These are phyloP conservation scores for Solanum paucissectum DNA, from an alignment of 257 asterid species.

Conservation along the genomic window DNA sequence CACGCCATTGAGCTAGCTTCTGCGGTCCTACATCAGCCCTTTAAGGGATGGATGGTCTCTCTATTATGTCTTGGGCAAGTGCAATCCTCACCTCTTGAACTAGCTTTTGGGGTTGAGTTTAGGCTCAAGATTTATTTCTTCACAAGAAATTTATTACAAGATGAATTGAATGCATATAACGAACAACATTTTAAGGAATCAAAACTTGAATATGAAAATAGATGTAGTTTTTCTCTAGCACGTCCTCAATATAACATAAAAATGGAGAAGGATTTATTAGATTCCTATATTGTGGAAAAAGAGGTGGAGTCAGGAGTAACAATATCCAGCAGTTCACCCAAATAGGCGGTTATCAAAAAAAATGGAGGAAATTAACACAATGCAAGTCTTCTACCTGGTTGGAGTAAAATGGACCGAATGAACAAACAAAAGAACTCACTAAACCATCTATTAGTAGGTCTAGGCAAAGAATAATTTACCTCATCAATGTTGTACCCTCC, in stretches of 20 bases:
- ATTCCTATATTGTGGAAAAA: neutral
- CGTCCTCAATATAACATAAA: neutral
- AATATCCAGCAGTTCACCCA: neutral
- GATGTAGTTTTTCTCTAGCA: neutral
- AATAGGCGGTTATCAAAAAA: neutral
- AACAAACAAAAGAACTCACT: neutral
- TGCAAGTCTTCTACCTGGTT: neutral
- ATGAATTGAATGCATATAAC: neutral
- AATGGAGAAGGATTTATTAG: neutral
- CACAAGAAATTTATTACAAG: neutral
- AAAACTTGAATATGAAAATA: neutral
- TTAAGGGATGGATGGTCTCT: neutral
- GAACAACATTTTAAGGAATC: neutral
- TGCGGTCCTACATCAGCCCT: neutral
- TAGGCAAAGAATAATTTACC: constrained; percentile 28
- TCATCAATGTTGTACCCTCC: constrained; percentile 36
- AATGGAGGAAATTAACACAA: neutral
- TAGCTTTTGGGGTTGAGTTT: neutral
- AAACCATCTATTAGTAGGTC: neutral
- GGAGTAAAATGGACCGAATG: neutral
- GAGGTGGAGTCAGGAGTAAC: neutral
- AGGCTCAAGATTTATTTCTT: neutral
- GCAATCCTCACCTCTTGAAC: neutral
- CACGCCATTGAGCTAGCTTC: neutral
- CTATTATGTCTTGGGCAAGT: neutral